Percentiles rank a stretch among this genome's conserved stretches.
Evolutionary conservation across 257 asterid genomes (phyloP).

Genomic region (Petunia axillaris): DNA sequence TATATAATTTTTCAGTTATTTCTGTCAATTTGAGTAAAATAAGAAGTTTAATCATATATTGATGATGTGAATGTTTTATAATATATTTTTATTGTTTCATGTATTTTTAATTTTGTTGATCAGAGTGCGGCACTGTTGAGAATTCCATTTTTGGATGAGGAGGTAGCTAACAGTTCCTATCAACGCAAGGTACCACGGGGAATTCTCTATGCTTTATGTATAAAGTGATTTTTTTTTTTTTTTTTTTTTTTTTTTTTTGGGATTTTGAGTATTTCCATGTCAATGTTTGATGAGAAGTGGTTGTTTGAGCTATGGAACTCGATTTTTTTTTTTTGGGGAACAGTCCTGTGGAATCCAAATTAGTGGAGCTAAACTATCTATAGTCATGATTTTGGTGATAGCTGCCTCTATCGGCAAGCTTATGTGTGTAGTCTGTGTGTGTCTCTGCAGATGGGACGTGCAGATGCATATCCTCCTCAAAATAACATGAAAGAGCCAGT

Average conservation of each 20-base stretch:
- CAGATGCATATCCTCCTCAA: slow-evolving; percentile 72
- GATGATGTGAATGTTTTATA: background rate
- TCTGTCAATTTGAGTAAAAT: background rate
- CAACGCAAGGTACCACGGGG: slow-evolving; percentile 67
- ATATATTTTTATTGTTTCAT: background rate
- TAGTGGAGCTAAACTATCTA: background rate
- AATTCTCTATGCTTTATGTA: slow-evolving; percentile 1
- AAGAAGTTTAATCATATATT: background rate
- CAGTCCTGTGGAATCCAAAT: background rate
- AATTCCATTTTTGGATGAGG: slow-evolving; percentile 88
- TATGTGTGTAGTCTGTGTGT: background rate
- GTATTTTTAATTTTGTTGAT: slow-evolving; percentile 12
- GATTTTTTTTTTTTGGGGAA: background rate
- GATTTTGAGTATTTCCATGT: background rate
- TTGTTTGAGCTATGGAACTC: background rate
- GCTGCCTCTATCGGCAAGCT: background rate
- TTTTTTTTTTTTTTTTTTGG: background rate
- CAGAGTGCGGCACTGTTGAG: slow-evolving; percentile 92
- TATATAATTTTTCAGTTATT: background rate
- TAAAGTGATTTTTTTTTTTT: background rate
- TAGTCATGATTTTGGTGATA: background rate
- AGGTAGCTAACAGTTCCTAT: slow-evolving; percentile 59
- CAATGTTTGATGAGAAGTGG: slow-evolving; percentile 6
- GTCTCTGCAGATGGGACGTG: slow-evolving; percentile 74
- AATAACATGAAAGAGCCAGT: slow-evolving; percentile 65